These are phyloP conservation scores for Dactylellina drechsleri DNA, from an alignment of 2,329 filamentous ascomycete species.

Conservation along the genomic window DNA sequence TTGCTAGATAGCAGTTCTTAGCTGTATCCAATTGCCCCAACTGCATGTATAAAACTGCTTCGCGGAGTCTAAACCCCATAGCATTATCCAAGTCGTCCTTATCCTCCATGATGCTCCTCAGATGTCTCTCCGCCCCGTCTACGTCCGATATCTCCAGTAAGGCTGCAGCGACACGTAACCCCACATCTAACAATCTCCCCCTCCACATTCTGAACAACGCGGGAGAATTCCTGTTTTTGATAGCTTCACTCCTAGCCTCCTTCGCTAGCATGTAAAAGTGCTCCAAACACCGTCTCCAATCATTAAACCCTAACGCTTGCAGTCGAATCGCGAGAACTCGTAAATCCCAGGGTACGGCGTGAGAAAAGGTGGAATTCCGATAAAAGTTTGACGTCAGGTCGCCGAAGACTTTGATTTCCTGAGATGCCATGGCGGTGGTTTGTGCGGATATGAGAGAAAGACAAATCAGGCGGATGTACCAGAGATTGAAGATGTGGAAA, in stretches of 20 bases:
- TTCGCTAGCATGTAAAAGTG: constrained; percentile 87
- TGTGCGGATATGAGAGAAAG: constrained; percentile 62
- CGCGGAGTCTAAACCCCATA: constrained; percentile 39
- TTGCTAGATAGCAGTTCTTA: constrained; percentile 47
- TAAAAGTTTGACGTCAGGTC: constrained; percentile 70
- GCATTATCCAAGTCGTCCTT: constrained; percentile 35
- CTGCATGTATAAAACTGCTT: constrained; percentile 47
- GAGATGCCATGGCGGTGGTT: constrained; percentile 65
- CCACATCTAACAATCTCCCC: constrained; percentile 77
- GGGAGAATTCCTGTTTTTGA: constrained; percentile 65
- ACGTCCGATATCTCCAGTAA: constrained; percentile 89
- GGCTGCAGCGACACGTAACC: constrained; percentile 72
- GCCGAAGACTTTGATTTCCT: constrained; percentile 72
- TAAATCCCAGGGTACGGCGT: constrained; percentile 86
- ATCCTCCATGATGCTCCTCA: constrained; percentile 68
- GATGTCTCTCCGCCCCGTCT: constrained; percentile 78
- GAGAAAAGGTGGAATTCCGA: constrained; percentile 67
- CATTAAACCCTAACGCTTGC: constrained; percentile 85
- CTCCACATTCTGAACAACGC: constrained; percentile 75
- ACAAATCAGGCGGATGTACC: constrained; percentile 69
- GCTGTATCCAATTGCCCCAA: constrained; percentile 50
- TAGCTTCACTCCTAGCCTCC: constrained; percentile 75
- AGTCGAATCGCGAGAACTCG: constrained; percentile 83
- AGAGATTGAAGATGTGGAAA: constrained; percentile 57
- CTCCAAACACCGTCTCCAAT: constrained; percentile 84